Base-by-base conservation (phyloP, 352 stramenopile genomes). In the Pythium coloratum region DNA sequence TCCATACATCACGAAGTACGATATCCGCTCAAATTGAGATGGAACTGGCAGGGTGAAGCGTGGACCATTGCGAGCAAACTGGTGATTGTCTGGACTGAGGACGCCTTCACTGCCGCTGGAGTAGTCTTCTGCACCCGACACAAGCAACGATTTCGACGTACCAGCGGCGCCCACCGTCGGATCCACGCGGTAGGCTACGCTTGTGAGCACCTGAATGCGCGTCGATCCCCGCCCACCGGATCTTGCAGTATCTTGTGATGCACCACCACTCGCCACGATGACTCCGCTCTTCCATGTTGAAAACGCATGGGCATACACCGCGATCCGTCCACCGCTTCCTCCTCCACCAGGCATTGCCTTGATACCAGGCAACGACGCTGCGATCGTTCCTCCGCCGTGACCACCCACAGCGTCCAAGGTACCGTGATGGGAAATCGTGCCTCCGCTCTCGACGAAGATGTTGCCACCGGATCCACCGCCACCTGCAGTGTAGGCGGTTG, bases 281-380 rank as follows among this genome's bases (percentile, higher is more conserved):
- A 76, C 73, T n/a, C 81, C 90, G 36, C 83, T 76, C 0, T 82
- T 80, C 63, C 92, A 97, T 13, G 98, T 82, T 0, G 90, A 88
- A 38, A 98, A 92, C 36, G 97, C 91, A 68, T 98, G 98, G 0
- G 92, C 75, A 42, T 92, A 97, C 6, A 98, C 82, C 3, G 98
- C 83, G 32, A 94, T 78, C n/a, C 81, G 63, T 2, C 80, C 81
- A 0, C 87, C 97, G 51, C 97, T 97, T 4, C 96, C 97, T 40
- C 83, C 90, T 16, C 96, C 97, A 30, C 95, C 96, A 59, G 65
- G 56, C 69, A 74, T 74, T 76, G 62, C 51, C 10, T 30, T 54
- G 30, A 71, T 40, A 47, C 58, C 20, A 47, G 62, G 38, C 64
- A 55, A 0, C 50, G 59, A 69, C 61, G 61, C 53, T 54, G 42